Conservation (phyloP, 768 basidiomycete species). For the Agrocybe praecox region DNA sequence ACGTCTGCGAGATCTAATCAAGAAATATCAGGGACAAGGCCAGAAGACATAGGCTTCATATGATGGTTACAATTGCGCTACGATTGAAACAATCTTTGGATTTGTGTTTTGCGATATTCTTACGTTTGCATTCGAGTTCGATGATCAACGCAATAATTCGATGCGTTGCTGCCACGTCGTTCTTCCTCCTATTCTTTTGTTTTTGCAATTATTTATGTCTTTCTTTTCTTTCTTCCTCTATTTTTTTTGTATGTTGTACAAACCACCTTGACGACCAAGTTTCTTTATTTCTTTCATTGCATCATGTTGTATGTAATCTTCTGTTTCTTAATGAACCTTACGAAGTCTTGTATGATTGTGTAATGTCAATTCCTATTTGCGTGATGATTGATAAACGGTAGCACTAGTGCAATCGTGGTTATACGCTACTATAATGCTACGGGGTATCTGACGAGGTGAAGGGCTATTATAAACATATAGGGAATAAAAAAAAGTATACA, state of each 20-base stretch:
- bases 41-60: constrained; percentile 15
- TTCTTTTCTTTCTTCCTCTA: constrained; percentile 5
- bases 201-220: constrained; percentile 7
- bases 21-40: constrained; percentile 67
- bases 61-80: background rate
- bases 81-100: background rate
- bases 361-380: constrained; percentile 9
- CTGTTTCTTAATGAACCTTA: constrained; percentile 20
- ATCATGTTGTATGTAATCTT: constrained; percentile 11
- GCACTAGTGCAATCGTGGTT: background rate
- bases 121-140: too few relatives aligned
- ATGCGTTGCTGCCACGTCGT: background rate
- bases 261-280: background rate
- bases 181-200: constrained; percentile 1
- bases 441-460: background rate
- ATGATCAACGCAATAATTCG: background rate
- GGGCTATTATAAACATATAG: too few relatives aligned
- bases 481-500: too few relatives aligned
- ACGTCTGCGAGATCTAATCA: constrained; percentile 74
- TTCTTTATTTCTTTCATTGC: background rate
- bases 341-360: constrained; percentile 9
- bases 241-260: too few relatives aligned
- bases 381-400: background rate
- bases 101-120: too few relatives aligned
- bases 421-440: background rate